These are phyloP conservation scores for Saturnispora serradocipensis DNA, from an alignment of 805 yeast species.

Conservation along the genomic window DNA sequence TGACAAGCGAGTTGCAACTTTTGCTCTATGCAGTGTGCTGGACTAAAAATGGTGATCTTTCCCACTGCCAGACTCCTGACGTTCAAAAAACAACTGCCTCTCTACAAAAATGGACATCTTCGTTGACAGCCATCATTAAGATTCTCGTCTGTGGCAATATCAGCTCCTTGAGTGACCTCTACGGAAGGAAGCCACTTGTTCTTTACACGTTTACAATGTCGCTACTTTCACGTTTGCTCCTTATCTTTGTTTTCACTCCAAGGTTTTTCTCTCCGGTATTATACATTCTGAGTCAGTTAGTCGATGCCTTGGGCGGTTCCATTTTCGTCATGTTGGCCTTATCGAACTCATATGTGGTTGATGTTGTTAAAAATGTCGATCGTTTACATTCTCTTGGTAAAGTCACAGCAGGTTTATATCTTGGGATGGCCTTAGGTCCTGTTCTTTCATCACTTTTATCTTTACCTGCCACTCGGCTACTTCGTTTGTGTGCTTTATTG, in stretches of 20 bases:
- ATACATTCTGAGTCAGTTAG: conserved; percentile 35
- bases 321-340: conserved; percentile 45
- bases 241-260: conserved; percentile 19
- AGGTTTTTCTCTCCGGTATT: conserved; percentile 25
- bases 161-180: conserved; percentile 53
- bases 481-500: conserved; percentile 23
- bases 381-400: conserved; percentile 53
- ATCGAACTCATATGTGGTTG: conserved; percentile 63
- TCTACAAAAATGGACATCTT: conserved; percentile 36
- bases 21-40: conserved; percentile 33
- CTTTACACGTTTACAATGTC: conserved; percentile 19
- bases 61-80: conserved; percentile 29
- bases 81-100: conserved; percentile 40
- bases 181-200: conserved; percentile 50
- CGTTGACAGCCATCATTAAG: conserved; percentile 36
- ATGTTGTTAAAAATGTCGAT: conserved; percentile 54
- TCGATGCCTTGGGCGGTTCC: conserved; percentile 58
- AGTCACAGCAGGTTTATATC: conserved; percentile 47
- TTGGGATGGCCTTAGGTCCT: conserved; percentile 61
- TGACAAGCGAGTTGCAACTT: conserved; percentile 31
- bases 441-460: conserved; percentile 36
- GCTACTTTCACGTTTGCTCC: conserved; percentile 12
- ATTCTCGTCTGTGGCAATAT: conserved; percentile 52
- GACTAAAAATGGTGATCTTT: conserved; percentile 15
- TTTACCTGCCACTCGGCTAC: conserved; percentile 21